These are phyloP conservation scores for Wickerhamiella slavikovae DNA, from an alignment of 805 yeast genomes.

Conservation along the genomic window DNA sequence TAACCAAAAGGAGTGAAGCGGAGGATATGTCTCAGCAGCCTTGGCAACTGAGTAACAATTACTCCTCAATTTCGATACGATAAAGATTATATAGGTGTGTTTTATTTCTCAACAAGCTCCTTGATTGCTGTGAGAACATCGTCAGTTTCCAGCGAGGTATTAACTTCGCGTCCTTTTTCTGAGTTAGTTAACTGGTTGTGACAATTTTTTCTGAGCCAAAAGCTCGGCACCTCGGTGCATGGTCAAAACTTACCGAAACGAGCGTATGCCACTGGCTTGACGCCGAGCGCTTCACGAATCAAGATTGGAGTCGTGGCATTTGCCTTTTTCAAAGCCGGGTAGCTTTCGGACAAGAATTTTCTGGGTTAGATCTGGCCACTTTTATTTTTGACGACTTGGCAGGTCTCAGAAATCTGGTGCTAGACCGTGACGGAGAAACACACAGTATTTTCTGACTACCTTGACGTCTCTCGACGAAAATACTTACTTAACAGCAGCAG, in stretches of 20 bases:
- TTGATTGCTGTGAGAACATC: constrained; percentile 23
- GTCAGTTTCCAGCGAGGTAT: constrained; percentile 25
- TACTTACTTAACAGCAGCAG: constrained; percentile 36
- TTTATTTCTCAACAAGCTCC: constrained; percentile 22
- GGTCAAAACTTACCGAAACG: constrained; percentile 28
- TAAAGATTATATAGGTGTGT: no score
- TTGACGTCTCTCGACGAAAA: not conserved
- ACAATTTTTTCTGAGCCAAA: not conserved
- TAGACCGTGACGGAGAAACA: no score
- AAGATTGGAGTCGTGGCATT: constrained; percentile 54
- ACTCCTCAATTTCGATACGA: no score
- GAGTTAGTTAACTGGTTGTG: constrained; percentile 3
- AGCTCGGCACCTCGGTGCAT: not conserved
- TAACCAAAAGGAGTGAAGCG: no score
- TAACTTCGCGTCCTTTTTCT: constrained; percentile 27
- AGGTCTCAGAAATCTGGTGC: not conserved
- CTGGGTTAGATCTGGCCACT: constrained; percentile 31
- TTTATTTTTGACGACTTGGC: not conserved
- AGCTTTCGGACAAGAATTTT: no score
- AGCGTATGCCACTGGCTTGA: constrained; percentile 53
- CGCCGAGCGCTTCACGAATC: constrained; percentile 57
- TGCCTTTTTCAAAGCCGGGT: constrained; percentile 40
- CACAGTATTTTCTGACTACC: no score
- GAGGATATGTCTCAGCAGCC: no score
- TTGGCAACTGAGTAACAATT: no score